Conservation (phyloP, 225 moss, liverwort and hornwort genomes). For the Anthoceros angustus region DNA sequence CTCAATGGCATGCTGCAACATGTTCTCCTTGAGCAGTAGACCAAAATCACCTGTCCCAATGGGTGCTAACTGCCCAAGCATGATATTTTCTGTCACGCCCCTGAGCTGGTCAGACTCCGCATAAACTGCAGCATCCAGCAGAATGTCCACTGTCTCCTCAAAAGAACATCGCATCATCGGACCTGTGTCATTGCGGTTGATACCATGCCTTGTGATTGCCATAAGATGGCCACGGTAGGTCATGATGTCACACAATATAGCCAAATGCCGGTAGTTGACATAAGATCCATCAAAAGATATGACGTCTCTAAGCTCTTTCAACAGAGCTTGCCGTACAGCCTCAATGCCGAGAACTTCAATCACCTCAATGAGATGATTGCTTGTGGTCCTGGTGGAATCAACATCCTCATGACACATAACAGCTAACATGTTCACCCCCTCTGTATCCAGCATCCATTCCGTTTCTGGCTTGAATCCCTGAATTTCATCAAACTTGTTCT, state of each 20-base stretch:
- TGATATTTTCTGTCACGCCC: slow-evolving; percentile 96
- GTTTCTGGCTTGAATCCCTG: slow-evolving; percentile 76
- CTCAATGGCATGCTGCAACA: slow-evolving; percentile 99
- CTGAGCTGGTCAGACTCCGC: slow-evolving; percentile 92
- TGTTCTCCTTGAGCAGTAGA: slow-evolving; percentile 75
- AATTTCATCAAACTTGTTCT: slow-evolving; percentile 69
- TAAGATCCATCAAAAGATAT: slow-evolving; percentile 96
- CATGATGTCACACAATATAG: slow-evolving; percentile 97
- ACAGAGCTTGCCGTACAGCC: slow-evolving; percentile 77
- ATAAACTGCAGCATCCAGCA: slow-evolving; percentile 91
- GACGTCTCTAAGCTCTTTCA: slow-evolving; percentile 90
- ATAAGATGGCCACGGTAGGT: slow-evolving; percentile 97
- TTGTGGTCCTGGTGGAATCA: slow-evolving; percentile 86
- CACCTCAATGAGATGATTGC: slow-evolving; percentile 97
- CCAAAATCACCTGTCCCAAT: slow-evolving; percentile 97
- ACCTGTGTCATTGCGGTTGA: slow-evolving; percentile 90
- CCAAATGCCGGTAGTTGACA: slow-evolving; percentile 95
- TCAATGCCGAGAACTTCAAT: slow-evolving; percentile 96
- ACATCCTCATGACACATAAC: slow-evolving; percentile 99
- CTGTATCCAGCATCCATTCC: slow-evolving; percentile 98
- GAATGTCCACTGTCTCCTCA: slow-evolving; percentile 96
- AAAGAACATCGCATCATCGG: slow-evolving; percentile 99
- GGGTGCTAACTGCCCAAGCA: slow-evolving; percentile 93
- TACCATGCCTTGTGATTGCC: slow-evolving; percentile 97
- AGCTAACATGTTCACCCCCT: slow-evolving; percentile 97